Evolutionary conservation across 2,329 filamentous ascomycete species (phyloP).

Genomic region (Leptographium flavum): DNA sequence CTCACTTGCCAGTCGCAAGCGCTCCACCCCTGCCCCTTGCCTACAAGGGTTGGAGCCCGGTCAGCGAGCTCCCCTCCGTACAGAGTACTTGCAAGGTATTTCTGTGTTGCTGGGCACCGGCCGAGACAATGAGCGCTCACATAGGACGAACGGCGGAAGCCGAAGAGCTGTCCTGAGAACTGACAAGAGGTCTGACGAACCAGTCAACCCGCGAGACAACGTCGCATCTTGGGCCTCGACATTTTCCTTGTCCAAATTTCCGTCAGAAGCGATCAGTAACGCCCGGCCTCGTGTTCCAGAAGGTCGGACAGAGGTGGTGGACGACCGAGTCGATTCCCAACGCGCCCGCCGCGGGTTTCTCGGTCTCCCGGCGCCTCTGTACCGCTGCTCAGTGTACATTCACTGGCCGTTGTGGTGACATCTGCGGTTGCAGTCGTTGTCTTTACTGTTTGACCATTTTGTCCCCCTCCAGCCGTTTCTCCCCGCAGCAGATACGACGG

Average conservation of each 20-base stretch:
- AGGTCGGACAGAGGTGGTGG: not conserved
- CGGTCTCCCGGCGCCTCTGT: too few species aligned
- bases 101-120: slow-evolving; percentile 4
- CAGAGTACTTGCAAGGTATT: not conserved
- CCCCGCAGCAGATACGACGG: slow-evolving; percentile 3
- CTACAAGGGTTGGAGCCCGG: too few species aligned
- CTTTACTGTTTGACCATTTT: too few species aligned
- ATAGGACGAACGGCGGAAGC: not conserved
- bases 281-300: not conserved
- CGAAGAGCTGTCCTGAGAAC: not conserved
- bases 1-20: not conserved
- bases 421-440: too few species aligned
- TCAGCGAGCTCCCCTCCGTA: too few species aligned
- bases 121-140: slow-evolving; percentile 4
- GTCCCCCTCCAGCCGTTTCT: not conserved
- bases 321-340: too few species aligned
- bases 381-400: too few species aligned
- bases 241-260: not conserved
- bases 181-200: too few species aligned
- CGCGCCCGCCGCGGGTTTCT: too few species aligned
- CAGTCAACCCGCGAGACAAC: too few species aligned
- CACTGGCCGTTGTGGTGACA: too few species aligned
- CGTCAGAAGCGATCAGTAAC: not conserved
- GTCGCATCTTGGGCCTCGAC: not conserved
- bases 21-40: not conserved